Evolutionary conservation across 768 basidiomycete species (phyloP), one percentile per base, ranked within the genome.

Genomic region (Boletus eberwhitei): DNA sequence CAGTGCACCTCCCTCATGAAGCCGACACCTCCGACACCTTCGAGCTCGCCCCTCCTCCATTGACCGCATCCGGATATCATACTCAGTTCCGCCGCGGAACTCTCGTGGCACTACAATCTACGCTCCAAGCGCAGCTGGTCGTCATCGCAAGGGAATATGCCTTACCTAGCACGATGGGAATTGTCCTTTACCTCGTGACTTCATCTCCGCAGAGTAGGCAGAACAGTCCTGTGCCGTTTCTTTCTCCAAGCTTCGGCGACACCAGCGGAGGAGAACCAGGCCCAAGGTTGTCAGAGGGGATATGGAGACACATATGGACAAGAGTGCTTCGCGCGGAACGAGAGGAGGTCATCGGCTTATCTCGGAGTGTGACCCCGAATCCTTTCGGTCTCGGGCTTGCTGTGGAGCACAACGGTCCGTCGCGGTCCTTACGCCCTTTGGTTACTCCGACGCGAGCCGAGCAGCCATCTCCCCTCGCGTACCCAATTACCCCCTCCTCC

Each of bases 131-230:
- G 1, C 95, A 97, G 67, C 74, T 97, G 11, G 77, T 78, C 21
- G 89, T 92, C 8, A 97, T 98, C 48, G 93, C 95, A 14, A 87
- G 86, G 71, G 95, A 98, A 72, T 98, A 94, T 64, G 90, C 90
- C 3, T 76, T 98, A 17, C 95, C 95, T 2, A 92, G 87, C 60
- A 91, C 90, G 0, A 72, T 81, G 14, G 95, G 95, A 6, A 73
- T 98, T 44, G 76, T 90, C 40, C 77, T 98, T 2, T 98, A 94
- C 70, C 82, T 98, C 43, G 80, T 90, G 41, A 75, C 75, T 37
- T 63, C 75, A 19, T 59, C 72, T 44, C 44, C 64, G 6, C 70
- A 63, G 50, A 59, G 48, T 40, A 53, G 50, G 16, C 59, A 52
- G 31, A 54, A 50, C 39, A 53, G 54, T 34, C 54, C 65, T 2